Percentiles rank a stretch among this genome's conserved stretches.
Conservation (phyloP, 345 rosid genomes). For the Lepidium africanum region DNA sequence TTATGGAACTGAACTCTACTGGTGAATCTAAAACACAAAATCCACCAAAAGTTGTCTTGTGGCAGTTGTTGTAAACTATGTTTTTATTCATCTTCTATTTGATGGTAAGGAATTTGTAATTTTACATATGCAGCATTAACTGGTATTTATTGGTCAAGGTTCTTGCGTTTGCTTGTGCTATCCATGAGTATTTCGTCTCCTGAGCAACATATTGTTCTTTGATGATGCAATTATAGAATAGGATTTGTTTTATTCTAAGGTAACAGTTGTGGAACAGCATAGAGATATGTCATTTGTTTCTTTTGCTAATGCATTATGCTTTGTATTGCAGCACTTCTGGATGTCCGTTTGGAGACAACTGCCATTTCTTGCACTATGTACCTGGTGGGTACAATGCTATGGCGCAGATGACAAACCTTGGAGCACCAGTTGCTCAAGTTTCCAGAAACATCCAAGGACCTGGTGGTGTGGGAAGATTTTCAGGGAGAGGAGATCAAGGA, state of each 20-base stretch:
- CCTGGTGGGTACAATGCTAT: conserved; percentile 81
- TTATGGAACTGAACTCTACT: neutral
- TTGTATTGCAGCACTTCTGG: conserved; percentile 65
- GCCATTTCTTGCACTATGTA: conserved; percentile 78
- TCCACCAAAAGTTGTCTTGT: neutral
- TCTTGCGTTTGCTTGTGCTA: neutral
- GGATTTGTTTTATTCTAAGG: neutral
- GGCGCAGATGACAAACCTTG: conserved; percentile 67
- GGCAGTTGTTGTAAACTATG: neutral
- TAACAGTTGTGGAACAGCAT: neutral
- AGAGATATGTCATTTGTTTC: neutral
- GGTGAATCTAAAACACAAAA: neutral
- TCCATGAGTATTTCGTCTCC: conserved; percentile 37
- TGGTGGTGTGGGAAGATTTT: conserved; percentile 36
- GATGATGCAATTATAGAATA: neutral
- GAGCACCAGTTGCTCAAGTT: conserved; percentile 34
- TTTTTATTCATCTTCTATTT: conserved; percentile 2
- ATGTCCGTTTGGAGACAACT: conserved; percentile 88
- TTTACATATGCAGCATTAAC: neutral
- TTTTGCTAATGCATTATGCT: neutral
- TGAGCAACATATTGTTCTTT: conserved; percentile 17
- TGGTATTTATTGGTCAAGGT: neutral
- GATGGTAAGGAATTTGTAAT: neutral
- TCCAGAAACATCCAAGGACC: conserved; percentile 47
- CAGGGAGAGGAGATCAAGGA: conserved; percentile 34